Percentiles rank a stretch among this genome's conserved stretches.
These are phyloP conservation scores for Ogataea glucozyma DNA, from an alignment of 805 yeast genomes.

Conservation along the genomic window DNA sequence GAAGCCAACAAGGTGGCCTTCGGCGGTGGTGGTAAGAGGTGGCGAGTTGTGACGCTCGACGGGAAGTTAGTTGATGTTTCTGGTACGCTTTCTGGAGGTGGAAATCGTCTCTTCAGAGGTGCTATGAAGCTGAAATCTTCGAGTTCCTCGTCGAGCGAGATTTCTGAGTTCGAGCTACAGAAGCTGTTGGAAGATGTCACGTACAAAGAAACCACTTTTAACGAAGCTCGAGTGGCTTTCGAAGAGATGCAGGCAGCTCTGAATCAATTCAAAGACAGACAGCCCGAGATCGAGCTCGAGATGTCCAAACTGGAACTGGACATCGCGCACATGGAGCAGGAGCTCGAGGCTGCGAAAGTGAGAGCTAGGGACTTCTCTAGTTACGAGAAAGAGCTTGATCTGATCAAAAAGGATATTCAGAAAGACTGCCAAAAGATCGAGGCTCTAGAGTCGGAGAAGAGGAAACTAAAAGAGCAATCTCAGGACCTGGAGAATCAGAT, in stretches of 20 bases:
- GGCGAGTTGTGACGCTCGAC: conserved; percentile 88
- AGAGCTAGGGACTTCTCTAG: conserved; percentile 41
- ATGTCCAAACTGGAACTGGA: conserved; percentile 64
- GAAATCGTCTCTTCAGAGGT: conserved; percentile 66
- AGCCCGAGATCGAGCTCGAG: conserved; percentile 67
- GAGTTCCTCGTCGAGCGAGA: conserved; percentile 27
- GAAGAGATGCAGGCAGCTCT: conserved; percentile 62
- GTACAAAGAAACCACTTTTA: conserved; percentile 55
- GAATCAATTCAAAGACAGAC: conserved; percentile 57
- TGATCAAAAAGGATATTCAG: conserved; percentile 19
- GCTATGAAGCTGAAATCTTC: conserved; percentile 63
- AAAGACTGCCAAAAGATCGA: conserved; percentile 36
- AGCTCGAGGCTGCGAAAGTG: conserved; percentile 47
- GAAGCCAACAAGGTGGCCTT: conserved; percentile 90
- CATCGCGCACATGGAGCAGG: conserved; percentile 57
- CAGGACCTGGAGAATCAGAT: conserved; percentile 57
- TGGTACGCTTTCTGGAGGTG: conserved; percentile 98
- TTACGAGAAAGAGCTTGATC: conserved; percentile 20
- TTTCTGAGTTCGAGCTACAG: conserved; percentile 57
- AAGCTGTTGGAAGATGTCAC: conserved; percentile 52
- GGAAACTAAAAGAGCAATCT: conserved; percentile 52
- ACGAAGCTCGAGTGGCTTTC: conserved; percentile 49
- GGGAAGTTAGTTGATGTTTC: conserved; percentile 90
- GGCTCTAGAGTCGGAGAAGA: conserved; percentile 29
- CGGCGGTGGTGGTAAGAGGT: conserved; percentile 69